Conservation (phyloP, 1,284 basidiomycete genomes). For the Moniliella sp. region DNA sequence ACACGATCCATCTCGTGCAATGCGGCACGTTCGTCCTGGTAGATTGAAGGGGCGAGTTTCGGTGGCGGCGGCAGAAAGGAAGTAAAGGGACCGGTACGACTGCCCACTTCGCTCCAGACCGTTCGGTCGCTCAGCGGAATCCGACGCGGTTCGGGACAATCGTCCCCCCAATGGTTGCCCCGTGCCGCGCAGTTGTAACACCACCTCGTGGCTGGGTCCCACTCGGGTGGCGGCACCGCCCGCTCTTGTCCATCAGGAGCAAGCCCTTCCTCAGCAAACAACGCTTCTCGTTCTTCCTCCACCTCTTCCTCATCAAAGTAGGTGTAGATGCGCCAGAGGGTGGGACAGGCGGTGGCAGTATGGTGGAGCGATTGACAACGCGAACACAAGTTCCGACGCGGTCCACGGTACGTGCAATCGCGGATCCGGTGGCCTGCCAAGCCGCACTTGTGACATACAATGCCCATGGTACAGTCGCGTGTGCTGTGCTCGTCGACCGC, state of each 20-base stretch:
- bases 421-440: constrained; percentile 62
- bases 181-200: constrained; percentile 66
- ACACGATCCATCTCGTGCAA: too few species aligned
- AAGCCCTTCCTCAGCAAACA: constrained; percentile 5
- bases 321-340: constrained; percentile 64
- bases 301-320: too few species aligned
- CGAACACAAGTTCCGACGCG: too few species aligned
- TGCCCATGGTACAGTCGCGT: constrained; percentile 55
- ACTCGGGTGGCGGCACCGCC: constrained; percentile 9
- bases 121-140: too few species aligned
- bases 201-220: constrained; percentile 45
- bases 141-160: constrained; percentile 47
- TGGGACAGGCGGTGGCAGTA: constrained; percentile 57
- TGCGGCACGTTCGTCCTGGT: too few species aligned
- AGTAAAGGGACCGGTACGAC: too few species aligned
- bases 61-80: too few species aligned
- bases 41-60: too few species aligned
- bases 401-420: constrained; percentile 11
- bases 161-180: constrained; percentile 63
- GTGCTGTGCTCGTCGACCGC: constrained; percentile 63
- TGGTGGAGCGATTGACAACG: constrained; percentile 53
- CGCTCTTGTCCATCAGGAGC: background rate
- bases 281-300: constrained; percentile 2
- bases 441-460: constrained; percentile 64
- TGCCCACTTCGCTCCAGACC: too few species aligned